phyloP scores from a whole-genome alignment of 2,329 filamentous ascomycete genomes.

The Calonectria pteridis region DNA sequence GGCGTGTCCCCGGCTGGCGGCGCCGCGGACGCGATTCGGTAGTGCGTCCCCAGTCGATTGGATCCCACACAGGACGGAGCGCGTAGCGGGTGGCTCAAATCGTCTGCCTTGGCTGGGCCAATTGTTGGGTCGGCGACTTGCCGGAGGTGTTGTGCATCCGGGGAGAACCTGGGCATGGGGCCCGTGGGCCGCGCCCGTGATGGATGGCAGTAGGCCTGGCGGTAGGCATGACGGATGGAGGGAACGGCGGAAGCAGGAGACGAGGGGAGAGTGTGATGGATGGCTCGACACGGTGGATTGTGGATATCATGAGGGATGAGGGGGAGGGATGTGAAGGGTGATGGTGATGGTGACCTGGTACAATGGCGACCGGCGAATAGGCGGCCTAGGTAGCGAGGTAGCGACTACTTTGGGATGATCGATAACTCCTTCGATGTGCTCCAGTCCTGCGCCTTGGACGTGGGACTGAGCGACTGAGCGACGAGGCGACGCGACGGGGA shows the following conservation, averaged over 20 bases:
- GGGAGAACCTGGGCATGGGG: conserved; percentile 16
- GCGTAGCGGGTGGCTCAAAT: conserved; percentile 10
- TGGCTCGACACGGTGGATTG: conserved; percentile 6
- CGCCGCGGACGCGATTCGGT: conserved; percentile 15
- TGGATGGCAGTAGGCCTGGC: conserved; percentile 4
- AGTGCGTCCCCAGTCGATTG: conserved; percentile 18
- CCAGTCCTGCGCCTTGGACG: not conserved
- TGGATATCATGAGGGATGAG: conserved; percentile 10
- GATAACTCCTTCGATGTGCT: not conserved
- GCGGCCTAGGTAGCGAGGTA: conserved; percentile 8
- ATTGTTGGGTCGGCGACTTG: conserved; percentile 6
- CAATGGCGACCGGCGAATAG: not conserved
- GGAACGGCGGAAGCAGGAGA: not conserved
- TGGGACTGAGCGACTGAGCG: not conserved
- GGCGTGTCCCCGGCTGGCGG: conserved; percentile 8
- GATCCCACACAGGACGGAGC: conserved; percentile 2
- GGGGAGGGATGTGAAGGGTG: conserved; percentile 14
- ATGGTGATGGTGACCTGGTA: conserved; percentile 15
- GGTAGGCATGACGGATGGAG: conserved; percentile 15
- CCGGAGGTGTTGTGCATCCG: conserved; percentile 10
- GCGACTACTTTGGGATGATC: conserved; percentile 14
- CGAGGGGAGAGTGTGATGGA: not conserved
- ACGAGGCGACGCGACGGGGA: not conserved
- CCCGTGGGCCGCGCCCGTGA: not conserved
- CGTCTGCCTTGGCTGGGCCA: conserved; percentile 1